Conservation (phyloP, 2,329 filamentous ascomycete species). For the Fusarium nurragi region DNA sequence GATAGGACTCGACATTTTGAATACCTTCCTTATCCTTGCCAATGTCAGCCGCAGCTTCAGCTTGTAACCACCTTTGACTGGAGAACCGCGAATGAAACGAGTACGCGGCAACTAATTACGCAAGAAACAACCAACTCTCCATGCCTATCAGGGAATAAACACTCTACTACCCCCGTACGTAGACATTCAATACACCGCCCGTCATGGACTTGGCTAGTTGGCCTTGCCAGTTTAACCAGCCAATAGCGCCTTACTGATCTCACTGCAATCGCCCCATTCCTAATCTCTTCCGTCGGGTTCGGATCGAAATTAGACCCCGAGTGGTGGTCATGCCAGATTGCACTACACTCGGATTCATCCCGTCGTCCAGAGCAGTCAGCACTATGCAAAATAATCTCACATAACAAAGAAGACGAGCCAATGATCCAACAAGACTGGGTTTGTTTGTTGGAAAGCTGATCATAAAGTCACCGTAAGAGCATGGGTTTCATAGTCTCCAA, state of each 20-base stretch:
- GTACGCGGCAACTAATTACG: background rate
- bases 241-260: conserved; percentile 23
- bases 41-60: background rate
- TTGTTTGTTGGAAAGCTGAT: background rate
- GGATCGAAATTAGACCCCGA: conserved; percentile 29
- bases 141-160: background rate
- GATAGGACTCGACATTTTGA: background rate
- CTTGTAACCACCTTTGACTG: background rate
- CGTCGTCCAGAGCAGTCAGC: too few relatives aligned
- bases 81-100: background rate
- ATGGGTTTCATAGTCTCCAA: too few relatives aligned
- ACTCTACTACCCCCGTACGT: background rate
- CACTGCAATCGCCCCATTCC: background rate
- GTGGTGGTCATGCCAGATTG: conserved; percentile 6
- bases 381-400: background rate
- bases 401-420: too few relatives aligned
- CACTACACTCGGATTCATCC: too few relatives aligned
- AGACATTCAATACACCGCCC: background rate
- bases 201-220: conserved; percentile 13
- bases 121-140: background rate
- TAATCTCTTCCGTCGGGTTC: conserved; percentile 30
- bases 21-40: background rate
- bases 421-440: too few relatives aligned
- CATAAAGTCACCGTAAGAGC: too few relatives aligned
- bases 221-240: conserved; percentile 4